Evolutionary conservation across 768 basidiomycete species (phyloP).

Genomic region (Lactifluus volemus): DNA sequence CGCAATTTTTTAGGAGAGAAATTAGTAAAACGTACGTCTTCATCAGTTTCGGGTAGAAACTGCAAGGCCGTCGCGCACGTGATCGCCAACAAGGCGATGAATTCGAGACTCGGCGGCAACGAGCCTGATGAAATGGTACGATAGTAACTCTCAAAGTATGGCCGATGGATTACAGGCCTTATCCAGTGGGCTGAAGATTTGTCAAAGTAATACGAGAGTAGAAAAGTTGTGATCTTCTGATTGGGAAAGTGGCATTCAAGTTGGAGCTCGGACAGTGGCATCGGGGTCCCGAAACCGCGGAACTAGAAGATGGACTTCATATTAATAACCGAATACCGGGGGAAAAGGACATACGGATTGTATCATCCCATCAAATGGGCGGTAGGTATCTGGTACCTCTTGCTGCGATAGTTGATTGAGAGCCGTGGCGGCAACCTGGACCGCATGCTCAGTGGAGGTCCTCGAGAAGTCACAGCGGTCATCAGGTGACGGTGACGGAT

Average conservation of each 20-base stretch:
- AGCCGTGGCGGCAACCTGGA: conserved; percentile 17
- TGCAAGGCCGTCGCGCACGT: conserved; percentile 22
- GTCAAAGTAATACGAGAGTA: conserved; percentile 22
- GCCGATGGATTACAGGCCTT: conserved; percentile 20
- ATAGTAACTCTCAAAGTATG: conserved; percentile 19
- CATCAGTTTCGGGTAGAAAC: conserved; percentile 19
- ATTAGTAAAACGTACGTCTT: conserved; percentile 15
- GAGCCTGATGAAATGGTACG: conserved; percentile 15
- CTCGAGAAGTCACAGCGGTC: conserved; percentile 1
- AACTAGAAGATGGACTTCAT: neutral
- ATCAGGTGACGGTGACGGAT: neutral
- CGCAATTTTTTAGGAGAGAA: neutral
- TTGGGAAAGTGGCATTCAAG: conserved; percentile 18
- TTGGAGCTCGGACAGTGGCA: conserved; percentile 4
- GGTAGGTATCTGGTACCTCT: conserved; percentile 2
- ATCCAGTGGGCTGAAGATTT: conserved; percentile 20
- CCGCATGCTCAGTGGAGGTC: conserved; percentile 8
- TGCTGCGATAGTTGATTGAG: conserved; percentile 19
- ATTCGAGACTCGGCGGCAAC: conserved; percentile 19
- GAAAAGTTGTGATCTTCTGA: conserved; percentile 19
- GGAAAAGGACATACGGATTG: neutral
- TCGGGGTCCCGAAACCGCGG: neutral
- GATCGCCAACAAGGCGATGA: conserved; percentile 21
- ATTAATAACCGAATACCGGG: neutral
- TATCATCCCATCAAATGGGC: neutral